Evolutionary conservation across 2,329 filamentous ascomycete species (phyloP).

Genomic region (Sclerotinia trifoliorum): DNA sequence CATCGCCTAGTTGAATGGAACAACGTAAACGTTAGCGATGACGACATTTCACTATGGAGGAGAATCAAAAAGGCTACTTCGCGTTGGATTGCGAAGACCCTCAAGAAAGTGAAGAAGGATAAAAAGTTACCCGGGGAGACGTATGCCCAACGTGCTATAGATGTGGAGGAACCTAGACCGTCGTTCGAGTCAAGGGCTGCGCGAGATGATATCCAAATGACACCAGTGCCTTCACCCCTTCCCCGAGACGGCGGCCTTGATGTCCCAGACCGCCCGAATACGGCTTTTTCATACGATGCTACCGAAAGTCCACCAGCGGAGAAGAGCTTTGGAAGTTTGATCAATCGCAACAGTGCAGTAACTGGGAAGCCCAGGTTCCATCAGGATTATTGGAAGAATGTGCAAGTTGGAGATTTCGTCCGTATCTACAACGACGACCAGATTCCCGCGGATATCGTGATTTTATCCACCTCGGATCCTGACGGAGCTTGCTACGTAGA

Average conservation of each 20-base stretch:
- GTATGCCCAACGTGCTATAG: conserved; percentile 30
- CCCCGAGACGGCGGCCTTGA: conserved; percentile 45
- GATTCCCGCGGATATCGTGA: conserved; percentile 87
- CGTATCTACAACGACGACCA: conserved; percentile 96
- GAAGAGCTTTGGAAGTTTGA: conserved; percentile 64
- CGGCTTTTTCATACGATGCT: conserved; percentile 44
- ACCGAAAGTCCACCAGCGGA: conserved; percentile 34
- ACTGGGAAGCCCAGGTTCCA: conserved; percentile 81
- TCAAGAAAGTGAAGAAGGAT: conserved; percentile 51
- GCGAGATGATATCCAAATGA: conserved; percentile 86
- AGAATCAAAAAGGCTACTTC: conserved; percentile 83
- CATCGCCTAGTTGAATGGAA: conserved; percentile 85
- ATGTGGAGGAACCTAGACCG: conserved; percentile 32
- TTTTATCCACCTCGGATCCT: conserved; percentile 87
- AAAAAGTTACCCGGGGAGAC: conserved; percentile 43
- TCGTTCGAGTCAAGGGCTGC: conserved; percentile 63
- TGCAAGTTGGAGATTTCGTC: conserved; percentile 94
- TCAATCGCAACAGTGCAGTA: conserved; percentile 67
- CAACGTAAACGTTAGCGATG: conserved; percentile 90
- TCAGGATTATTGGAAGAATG: conserved; percentile 90
- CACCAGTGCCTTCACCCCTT: conserved; percentile 81
- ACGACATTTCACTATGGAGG: conserved; percentile 83
- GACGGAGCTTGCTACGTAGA: conserved; percentile 97
- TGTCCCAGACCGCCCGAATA: conserved; percentile 40
- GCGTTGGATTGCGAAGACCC: conserved; percentile 37